Evolutionary conservation across 1,284 basidiomycete species (phyloP), one percentile per base, ranked within the genome.

Genomic region (Ustilago bromivora): DNA sequence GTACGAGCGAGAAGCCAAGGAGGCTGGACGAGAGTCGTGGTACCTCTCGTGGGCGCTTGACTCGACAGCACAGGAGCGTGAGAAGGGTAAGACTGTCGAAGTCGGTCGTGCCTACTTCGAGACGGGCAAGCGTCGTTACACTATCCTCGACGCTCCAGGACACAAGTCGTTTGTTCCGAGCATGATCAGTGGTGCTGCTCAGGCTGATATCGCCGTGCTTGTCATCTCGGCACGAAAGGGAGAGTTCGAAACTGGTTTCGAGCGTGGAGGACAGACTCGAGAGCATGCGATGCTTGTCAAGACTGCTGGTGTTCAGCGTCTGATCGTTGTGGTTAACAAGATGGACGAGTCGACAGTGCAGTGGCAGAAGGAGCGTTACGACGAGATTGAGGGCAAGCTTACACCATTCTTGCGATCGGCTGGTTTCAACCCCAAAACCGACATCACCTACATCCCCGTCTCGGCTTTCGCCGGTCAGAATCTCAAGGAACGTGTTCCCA

Each of bases 51-150:
- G 84, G 84, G 84, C 84, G 49, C 78, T 86, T 46, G 84, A 86
- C 72, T 85, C 84, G 57, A 85, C 84, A 46, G 76, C 76, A 36
- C 84, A 85, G 71, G 84, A 86, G 71, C 80, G 84, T 46, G 84
- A 81, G 57, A 84, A 85, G 76, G 84, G 84, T 54, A 86, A 85
- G 80, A 86, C 84, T 17, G 84, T 86, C 66, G 84, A 86, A 66
- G 84, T 86, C 6, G 84, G 84, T 17, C 76, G 84, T 41, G 84
- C 84, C 10, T 85, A 82, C 79, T 86, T 86, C 55, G 84, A 86
- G 78, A 86, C 84, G 19, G 81, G 78, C 47, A 86, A 86, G 79
- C 76, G 84, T 51, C 71, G 84, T 13, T 85, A 85, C 80, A 86
- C 84, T 31, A 80, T 86, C 35, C 75, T 86, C 54, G 84, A 86